phyloP scores from a whole-genome alignment of 805 yeast species.

The Sugiyamaella valdiviana region DNA sequence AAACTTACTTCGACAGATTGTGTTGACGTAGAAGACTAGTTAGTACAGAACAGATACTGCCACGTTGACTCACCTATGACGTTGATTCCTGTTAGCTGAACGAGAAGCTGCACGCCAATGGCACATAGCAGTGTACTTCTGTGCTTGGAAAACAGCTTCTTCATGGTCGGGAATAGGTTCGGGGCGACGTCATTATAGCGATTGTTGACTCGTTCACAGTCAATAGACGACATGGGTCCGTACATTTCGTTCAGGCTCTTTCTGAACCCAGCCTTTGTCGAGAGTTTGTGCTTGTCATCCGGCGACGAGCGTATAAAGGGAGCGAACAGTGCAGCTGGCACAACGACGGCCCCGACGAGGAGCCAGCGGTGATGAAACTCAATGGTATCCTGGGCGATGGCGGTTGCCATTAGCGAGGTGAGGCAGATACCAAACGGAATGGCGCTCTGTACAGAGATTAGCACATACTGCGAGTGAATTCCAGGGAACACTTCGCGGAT shows the following conservation, averaged over 20 bases:
- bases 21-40: conserved; percentile 9
- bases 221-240: background rate
- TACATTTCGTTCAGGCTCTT: background rate
- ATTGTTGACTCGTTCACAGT: background rate
- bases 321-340: background rate
- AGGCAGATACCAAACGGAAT: conserved; percentile 11
- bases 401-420: background rate
- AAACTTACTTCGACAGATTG: conserved; percentile 8
- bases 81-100: conserved; percentile 15
- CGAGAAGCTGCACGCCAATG: conserved; percentile 7
- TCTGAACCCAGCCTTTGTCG: background rate
- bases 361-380: background rate
- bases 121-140: conserved; percentile 1
- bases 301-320: background rate
- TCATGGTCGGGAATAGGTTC: background rate
- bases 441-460: conserved; percentile 7
- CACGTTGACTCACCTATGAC: conserved; percentile 1
- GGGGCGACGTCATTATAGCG: background rate
- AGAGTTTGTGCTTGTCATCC: background rate
- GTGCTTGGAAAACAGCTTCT: background rate
- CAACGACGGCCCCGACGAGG: background rate
- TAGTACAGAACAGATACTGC: background rate
- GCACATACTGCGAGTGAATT: background rate
- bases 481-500: conserved; percentile 6
- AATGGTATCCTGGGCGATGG: background rate